These are phyloP conservation scores for Apiospora aurea DNA, from an alignment of 2,329 filamentous ascomycete genomes.

Conservation along the genomic window DNA sequence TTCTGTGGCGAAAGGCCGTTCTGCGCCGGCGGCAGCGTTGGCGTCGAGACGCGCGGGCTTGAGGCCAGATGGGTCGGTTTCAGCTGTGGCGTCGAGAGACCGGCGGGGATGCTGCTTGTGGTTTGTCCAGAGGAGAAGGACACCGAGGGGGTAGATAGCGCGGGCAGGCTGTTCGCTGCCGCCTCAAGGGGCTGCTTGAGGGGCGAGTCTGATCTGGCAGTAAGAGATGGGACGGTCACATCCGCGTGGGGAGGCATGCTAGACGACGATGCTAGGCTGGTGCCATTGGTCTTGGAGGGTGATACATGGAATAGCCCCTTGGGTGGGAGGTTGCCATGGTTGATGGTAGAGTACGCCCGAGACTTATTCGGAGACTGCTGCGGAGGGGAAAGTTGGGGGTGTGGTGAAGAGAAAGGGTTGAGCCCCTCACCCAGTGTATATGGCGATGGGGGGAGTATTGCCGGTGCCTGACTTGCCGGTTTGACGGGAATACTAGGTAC, in stretches of 20 bases:
- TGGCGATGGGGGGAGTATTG: constrained; percentile 36
- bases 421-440: constrained; percentile 41
- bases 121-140: constrained; percentile 34
- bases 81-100: constrained; percentile 44
- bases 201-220: constrained; percentile 38
- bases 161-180: constrained; percentile 34
- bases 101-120: constrained; percentile 34
- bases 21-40: constrained; percentile 51
- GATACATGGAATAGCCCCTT: constrained; percentile 42
- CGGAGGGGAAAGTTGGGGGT: constrained; percentile 50
- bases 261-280: constrained; percentile 29
- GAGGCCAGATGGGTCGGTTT: constrained; percentile 36
- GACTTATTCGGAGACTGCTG: constrained; percentile 49
- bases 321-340: constrained; percentile 37
- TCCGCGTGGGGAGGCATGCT: constrained; percentile 34
- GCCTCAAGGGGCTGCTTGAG: constrained; percentile 38
- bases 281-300: constrained; percentile 35
- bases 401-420: constrained; percentile 52
- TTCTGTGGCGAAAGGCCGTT: constrained; percentile 57
- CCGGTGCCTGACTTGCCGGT: constrained; percentile 35
- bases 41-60: constrained; percentile 42
- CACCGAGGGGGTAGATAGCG: constrained; percentile 37
- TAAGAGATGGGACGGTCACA: constrained; percentile 31
- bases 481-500: constrained; percentile 39
- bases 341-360: constrained; percentile 47